phyloP scores from a whole-genome alignment of 2,329 filamentous ascomycete genomes.

The Neofusicoccum parvum region DNA sequence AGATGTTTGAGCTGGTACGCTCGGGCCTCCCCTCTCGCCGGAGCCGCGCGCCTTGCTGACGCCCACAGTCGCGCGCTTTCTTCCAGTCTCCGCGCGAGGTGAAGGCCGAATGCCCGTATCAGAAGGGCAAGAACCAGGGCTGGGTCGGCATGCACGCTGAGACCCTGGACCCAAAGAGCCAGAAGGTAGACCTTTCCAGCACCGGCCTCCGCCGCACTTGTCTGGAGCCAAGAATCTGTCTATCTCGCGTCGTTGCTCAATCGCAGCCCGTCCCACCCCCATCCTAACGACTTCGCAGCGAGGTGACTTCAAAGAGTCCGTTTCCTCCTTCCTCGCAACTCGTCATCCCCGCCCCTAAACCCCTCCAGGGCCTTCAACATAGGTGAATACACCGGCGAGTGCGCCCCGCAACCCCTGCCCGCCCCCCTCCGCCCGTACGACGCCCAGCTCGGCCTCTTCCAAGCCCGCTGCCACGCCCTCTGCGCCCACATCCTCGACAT shows the following conservation, averaged over 20 bases:
- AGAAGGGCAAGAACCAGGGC: conserved; percentile 72
- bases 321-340: not conserved
- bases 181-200: conserved; percentile 58
- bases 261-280: conserved; percentile 12
- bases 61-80: conserved; percentile 66
- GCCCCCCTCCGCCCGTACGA: conserved; percentile 62
- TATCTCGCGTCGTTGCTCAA: conserved; percentile 20
- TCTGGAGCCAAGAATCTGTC: too few relatives aligned
- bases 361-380: conserved; percentile 84
- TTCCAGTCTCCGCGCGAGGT: conserved; percentile 71
- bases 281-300: conserved; percentile 42
- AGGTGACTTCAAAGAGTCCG: conserved; percentile 86
- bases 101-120: conserved; percentile 75
- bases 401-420: conserved; percentile 78
- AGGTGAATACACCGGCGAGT: conserved; percentile 69
- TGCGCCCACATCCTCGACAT: conserved; percentile 74
- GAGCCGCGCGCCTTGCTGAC: not conserved
- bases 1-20: conserved; percentile 73
- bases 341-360: conserved; percentile 12
- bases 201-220: too few relatives aligned
- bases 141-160: conserved; percentile 90
- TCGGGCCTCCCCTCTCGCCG: not conserved
- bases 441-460: conserved; percentile 66
- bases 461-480: conserved; percentile 69
- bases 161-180: conserved; percentile 80